Conservation (phyloP, 768 basidiomycete genomes). For the Lentinula raphanica region DNA sequence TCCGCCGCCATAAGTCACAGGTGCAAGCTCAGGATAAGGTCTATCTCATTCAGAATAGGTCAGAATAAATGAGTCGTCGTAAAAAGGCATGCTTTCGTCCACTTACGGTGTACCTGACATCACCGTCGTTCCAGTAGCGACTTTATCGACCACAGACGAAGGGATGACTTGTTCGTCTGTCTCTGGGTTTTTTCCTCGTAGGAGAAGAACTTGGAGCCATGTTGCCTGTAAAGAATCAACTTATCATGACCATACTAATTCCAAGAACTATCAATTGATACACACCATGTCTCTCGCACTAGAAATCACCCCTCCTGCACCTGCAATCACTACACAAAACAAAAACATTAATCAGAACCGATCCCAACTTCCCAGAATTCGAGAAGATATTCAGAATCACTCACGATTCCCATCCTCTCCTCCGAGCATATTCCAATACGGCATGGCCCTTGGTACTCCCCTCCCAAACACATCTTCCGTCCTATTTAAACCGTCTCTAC, state of each 20-base stretch:
- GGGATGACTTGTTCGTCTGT: conserved; percentile 22
- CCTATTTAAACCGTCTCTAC: conserved; percentile 14
- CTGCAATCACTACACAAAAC: conserved; percentile 15
- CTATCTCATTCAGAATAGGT: too few species aligned
- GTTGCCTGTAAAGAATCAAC: conserved; percentile 14
- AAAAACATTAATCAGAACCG: too few species aligned
- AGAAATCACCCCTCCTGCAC: conserved; percentile 25
- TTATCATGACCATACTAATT: neutral
- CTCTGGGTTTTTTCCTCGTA: conserved; percentile 18
- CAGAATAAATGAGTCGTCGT: neutral
- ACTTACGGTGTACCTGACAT: neutral
- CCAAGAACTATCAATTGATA: neutral
- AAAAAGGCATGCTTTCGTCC: too few species aligned
- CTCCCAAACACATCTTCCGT: conserved; percentile 16
- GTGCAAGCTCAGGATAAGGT: conserved; percentile 17
- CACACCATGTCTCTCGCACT: conserved; percentile 23
- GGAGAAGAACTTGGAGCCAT: conserved; percentile 25
- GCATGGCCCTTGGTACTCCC: conserved; percentile 16
- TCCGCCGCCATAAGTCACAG: conserved; percentile 24
- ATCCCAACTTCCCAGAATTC: too few species aligned
- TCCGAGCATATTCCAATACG: conserved; percentile 16
- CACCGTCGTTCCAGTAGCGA: conserved; percentile 19
- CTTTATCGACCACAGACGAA: conserved; percentile 16
- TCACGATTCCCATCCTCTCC: conserved; percentile 20
- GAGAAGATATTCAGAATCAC: too few species aligned